Evolutionary conservation across 768 basidiomycete genomes (phyloP).

Genomic region (Heimioporus sp.): DNA sequence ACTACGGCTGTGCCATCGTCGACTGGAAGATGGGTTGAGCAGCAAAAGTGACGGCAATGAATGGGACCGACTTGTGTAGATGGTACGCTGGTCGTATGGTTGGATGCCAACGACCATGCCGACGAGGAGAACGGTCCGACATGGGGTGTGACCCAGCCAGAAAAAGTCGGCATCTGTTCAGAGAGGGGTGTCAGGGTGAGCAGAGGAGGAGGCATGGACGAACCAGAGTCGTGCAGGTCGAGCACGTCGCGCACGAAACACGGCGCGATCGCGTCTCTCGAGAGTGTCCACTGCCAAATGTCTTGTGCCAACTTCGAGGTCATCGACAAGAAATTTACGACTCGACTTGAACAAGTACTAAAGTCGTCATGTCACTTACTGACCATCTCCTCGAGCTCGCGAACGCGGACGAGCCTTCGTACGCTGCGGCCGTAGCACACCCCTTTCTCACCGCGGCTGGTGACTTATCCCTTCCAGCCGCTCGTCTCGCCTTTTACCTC

Average conservation of each 20-base stretch:
- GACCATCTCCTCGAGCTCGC: constrained; percentile 33
- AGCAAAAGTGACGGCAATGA: background rate
- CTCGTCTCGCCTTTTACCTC: constrained; percentile 59
- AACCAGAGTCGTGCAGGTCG: constrained; percentile 41
- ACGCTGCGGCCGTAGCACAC: constrained; percentile 47
- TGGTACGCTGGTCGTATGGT: constrained; percentile 53
- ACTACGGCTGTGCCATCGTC: constrained; percentile 77
- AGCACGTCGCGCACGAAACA: constrained; percentile 57
- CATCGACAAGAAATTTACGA: too few species aligned
- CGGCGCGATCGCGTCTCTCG: constrained; percentile 50
- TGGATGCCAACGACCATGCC: constrained; percentile 66
- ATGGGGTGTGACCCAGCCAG: constrained; percentile 72
- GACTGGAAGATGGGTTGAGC: constrained; percentile 39
- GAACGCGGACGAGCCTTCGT: too few species aligned
- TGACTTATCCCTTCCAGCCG: constrained; percentile 43
- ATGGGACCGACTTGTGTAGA: constrained; percentile 50
- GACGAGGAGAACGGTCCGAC: constrained; percentile 51
- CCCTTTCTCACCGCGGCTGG: constrained; percentile 62
- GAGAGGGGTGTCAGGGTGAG: background rate
- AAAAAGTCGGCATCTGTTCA: constrained; percentile 55
- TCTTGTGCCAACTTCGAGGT: background rate
- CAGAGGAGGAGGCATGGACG: background rate
- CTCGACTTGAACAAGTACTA: too few species aligned
- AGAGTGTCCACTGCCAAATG: constrained; percentile 53
- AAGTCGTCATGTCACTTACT: constrained; percentile 15